Evolutionary conservation across 805 yeast genomes (phyloP), one percentile per base, ranked within the genome.

Genomic region (Yamadazyma olivae): DNA sequence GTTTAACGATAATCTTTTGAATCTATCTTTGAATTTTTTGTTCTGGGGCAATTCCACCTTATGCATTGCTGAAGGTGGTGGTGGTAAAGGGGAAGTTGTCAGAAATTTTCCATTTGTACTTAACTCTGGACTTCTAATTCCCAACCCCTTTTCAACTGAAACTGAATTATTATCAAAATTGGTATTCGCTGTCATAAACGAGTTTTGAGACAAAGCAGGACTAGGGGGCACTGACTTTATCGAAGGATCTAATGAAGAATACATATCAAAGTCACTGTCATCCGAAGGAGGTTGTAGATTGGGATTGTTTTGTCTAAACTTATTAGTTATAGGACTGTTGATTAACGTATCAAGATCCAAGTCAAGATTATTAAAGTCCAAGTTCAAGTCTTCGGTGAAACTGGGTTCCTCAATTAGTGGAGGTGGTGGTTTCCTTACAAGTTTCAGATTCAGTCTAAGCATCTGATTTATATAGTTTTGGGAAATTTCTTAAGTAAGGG

Each of bases 271-370:
- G 5, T 37, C 37, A 25, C 27, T 26, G 19, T 33, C 37, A 12
- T 34, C 35, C 9, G 34, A 31, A 17, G 31, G 14, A 1, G 57
- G 56, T 14, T 49, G 57, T n/a, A 55, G 39, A 38, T 55, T 55
- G 12, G 61, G 61, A 39, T 55, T 54, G 16, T 48, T 51, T n/a
- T 36, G 35, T 39, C 61, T 39, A 30, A 48, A 53, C 20, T 46
- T 45, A 32, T 31, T 40, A 23, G 54, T 44, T 18, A 51, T 49
- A 20, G 58, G 54, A 5, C 57, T 51, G 32, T 48, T 42, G 23
- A 44, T 43, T 18, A 54, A 43, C 31, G 50, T 53, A 7, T 51
- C 41, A 30, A 51, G 50, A 18, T 41, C 43, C 15, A 34, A 24
- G 8, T 18, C 32, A 17, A 28, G 30, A 17, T 35, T 21, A 13